Conservation (phyloP, 2,329 filamentous ascomycete genomes). For the Leptosphaerulina australis region DNA sequence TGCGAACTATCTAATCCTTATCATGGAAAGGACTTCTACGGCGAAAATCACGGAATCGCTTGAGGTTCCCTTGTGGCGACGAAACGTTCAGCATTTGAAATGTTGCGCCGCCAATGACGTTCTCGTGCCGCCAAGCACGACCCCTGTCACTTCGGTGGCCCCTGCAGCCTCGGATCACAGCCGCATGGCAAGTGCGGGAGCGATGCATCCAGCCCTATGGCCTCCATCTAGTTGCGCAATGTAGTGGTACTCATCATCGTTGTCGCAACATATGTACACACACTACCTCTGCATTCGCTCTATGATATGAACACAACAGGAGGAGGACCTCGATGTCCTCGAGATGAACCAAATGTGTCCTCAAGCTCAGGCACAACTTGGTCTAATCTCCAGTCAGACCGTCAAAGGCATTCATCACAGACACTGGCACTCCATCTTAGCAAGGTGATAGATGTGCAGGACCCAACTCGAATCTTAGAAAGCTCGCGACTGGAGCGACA, state of each 20-base stretch:
- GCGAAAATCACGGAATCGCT: conserved; percentile 14
- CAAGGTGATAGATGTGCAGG: conserved; percentile 31
- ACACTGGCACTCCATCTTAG: neutral
- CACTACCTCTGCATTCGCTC: conserved; percentile 9
- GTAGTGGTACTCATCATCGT: conserved; percentile 15
- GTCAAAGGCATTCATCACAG: neutral
- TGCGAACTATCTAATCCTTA: conserved; percentile 5
- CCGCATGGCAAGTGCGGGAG: conserved; percentile 23
- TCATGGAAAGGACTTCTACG: conserved; percentile 5
- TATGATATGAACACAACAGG: conserved; percentile 35
- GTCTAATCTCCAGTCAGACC: neutral
- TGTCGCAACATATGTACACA: conserved; percentile 4
- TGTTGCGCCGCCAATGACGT: conserved; percentile 18
- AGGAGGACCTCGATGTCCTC: conserved; percentile 16
- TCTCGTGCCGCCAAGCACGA: conserved; percentile 9
- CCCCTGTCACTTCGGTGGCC: conserved; percentile 23
- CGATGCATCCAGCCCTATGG: conserved; percentile 15
- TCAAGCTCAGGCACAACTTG: neutral
- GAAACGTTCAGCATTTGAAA: conserved; percentile 18
- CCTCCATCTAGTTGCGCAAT: conserved; percentile 15
- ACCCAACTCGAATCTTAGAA: conserved; percentile 39
- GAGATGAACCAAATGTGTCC: conserved; percentile 6
- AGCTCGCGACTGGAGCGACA: conserved; percentile 37
- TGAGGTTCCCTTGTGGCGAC: conserved; percentile 17
- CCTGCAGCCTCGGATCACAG: conserved; percentile 24